Percentiles rank a stretch among this genome's conserved stretches.
Conservation (phyloP, 2,329 filamentous ascomycete species). For the Amauroascus niger region DNA sequence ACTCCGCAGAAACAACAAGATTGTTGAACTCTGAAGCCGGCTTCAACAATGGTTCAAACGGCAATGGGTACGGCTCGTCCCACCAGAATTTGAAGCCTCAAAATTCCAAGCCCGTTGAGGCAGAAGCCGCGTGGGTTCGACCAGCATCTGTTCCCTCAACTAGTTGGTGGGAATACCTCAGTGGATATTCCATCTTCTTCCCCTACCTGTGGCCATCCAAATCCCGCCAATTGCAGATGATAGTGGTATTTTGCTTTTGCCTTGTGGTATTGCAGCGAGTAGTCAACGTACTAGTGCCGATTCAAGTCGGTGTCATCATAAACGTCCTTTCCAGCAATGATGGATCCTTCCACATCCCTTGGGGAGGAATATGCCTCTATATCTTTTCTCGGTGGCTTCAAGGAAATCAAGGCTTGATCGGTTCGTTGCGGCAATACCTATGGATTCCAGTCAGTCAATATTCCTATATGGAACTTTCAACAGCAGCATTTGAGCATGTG, state of each 20-base stretch:
- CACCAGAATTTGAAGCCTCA: conserved; percentile 33
- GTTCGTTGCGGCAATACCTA: conserved; percentile 68
- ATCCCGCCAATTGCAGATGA: conserved; percentile 60
- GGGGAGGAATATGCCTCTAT: conserved; percentile 64
- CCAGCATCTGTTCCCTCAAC: conserved; percentile 76
- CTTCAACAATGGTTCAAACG: conserved; percentile 37
- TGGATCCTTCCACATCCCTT: conserved; percentile 51
- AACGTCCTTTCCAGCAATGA: conserved; percentile 56
- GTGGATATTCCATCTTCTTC: conserved; percentile 87
- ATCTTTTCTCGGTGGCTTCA: conserved; percentile 73
- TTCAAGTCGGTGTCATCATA: conserved; percentile 72
- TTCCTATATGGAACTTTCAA: conserved; percentile 86
- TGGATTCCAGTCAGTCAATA: conserved; percentile 98
- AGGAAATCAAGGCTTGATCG: conserved; percentile 77
- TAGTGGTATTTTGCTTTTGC: conserved; percentile 71
- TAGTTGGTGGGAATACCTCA: conserved; percentile 93
- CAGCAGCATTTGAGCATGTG: conserved; percentile 93
- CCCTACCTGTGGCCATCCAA: conserved; percentile 94
- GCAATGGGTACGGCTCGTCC: conserved; percentile 44
- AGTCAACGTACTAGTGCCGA: conserved; percentile 78
- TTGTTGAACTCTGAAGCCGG: conserved; percentile 32
- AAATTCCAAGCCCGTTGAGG: conserved; percentile 45
- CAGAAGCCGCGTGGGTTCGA: conserved; percentile 73
- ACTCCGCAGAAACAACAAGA: conserved; percentile 35
- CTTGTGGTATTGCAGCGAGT: conserved; percentile 71